Conservation (phyloP, 1,139 yeast species). For the Debaryomyces coudertii region DNA sequence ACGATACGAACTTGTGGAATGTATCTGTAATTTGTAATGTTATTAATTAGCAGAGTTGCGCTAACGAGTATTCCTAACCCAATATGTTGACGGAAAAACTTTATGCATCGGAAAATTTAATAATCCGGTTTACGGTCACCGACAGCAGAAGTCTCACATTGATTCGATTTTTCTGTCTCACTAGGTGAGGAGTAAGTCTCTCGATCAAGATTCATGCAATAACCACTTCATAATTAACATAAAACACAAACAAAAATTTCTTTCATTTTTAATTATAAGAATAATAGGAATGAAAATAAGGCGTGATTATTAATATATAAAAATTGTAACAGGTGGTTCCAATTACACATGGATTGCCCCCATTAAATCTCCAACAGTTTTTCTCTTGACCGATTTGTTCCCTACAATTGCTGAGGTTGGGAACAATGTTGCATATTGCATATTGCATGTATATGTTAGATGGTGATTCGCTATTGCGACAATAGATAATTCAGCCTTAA, state of each 20-base stretch:
- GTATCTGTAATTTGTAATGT: no score
- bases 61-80: neutral
- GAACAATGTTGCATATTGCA: neutral
- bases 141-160: neutral
- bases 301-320: no score
- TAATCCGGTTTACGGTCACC: neutral
- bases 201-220: neutral
- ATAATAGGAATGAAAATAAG: no score
- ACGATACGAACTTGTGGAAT: no score
- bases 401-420: neutral
- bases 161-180: neutral
- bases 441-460: neutral
- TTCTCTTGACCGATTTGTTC: neutral
- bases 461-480: neutral
- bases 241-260: no score
- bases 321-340: no score
- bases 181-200: neutral
- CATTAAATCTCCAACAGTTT: neutral
- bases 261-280: no score
- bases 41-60: neutral
- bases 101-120: constrained; percentile 3
- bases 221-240: neutral
- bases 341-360: neutral
- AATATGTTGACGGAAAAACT: neutral
- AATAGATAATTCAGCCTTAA: neutral